These are phyloP conservation scores for Pseudogymnoascus sp. DNA, from an alignment of 2,329 filamentous ascomycete genomes.

Conservation along the genomic window DNA sequence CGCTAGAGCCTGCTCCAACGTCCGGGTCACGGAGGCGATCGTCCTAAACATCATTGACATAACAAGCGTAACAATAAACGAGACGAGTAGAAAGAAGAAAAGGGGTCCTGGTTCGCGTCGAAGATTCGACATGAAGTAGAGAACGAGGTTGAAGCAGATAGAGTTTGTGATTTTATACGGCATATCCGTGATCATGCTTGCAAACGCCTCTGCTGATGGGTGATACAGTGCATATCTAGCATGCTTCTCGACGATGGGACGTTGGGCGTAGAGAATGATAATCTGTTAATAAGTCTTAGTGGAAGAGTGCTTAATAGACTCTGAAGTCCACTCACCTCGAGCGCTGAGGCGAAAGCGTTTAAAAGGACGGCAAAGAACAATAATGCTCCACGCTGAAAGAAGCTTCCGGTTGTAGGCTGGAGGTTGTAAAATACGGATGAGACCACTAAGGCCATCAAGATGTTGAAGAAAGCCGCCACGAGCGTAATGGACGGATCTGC, in stretches of 20 bases:
- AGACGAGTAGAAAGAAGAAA: constrained; percentile 76
- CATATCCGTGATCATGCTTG: constrained; percentile 76
- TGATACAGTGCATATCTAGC: constrained; percentile 78
- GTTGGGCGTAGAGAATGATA: constrained; percentile 73
- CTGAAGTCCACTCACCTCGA: constrained; percentile 51
- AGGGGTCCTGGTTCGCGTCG: constrained; percentile 65
- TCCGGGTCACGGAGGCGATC: constrained; percentile 65
- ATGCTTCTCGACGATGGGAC: constrained; percentile 85
- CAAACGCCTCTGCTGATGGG: constrained; percentile 73
- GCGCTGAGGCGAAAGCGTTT: constrained; percentile 57
- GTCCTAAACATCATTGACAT: constrained; percentile 83
- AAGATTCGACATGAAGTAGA: constrained; percentile 81
- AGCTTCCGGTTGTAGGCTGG: constrained; percentile 42
- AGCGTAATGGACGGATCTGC: constrained; percentile 45
- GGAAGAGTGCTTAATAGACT: background rate
- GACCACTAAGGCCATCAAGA: constrained; percentile 52
- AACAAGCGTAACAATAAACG: constrained; percentile 60
- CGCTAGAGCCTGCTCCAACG: constrained; percentile 57
- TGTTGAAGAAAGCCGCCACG: constrained; percentile 14
- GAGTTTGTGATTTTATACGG: constrained; percentile 69
- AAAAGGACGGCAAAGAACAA: constrained; percentile 61
- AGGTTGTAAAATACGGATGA: constrained; percentile 58
- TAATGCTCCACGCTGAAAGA: constrained; percentile 54
- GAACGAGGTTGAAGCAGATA: constrained; percentile 64
- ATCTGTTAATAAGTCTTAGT: constrained; percentile 46